These are phyloP conservation scores for Pistacia integerrima DNA, from an alignment of 345 rosid genomes.

Conservation along the genomic window DNA sequence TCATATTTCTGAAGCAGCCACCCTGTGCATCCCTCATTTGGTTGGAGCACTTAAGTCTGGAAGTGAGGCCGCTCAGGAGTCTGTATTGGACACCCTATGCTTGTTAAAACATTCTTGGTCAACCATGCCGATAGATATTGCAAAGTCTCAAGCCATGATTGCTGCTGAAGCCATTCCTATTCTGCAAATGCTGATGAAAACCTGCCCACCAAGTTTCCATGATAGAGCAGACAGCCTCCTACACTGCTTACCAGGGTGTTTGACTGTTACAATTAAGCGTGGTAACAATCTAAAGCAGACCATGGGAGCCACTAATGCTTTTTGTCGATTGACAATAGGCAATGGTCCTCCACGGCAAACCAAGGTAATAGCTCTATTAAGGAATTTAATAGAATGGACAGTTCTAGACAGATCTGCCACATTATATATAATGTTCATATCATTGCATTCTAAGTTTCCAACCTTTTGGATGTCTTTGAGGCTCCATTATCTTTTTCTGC, in stretches of 20 bases:
- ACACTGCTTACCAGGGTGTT: constrained; percentile 91
- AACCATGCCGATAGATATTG: constrained; percentile 71
- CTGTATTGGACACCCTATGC: constrained; percentile 76
- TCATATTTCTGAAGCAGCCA: constrained; percentile 86
- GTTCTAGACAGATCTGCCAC: too few species aligned
- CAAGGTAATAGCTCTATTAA: constrained; percentile 49
- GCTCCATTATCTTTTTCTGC: neutral
- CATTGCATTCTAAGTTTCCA: too few species aligned
- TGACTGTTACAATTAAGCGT: constrained; percentile 75
- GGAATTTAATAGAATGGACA: too few species aligned
- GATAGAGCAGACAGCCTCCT: constrained; percentile 81
- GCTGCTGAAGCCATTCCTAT: constrained; percentile 87
- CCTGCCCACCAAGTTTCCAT: constrained; percentile 81
- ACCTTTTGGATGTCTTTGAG: neutral
- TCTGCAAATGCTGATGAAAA: constrained; percentile 79
- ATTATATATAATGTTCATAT: too few species aligned
- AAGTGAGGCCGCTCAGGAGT: constrained; percentile 70
- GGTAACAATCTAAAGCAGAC: constrained; percentile 86
- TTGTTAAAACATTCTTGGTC: constrained; percentile 82
- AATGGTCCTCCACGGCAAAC: constrained; percentile 86
- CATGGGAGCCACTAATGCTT: constrained; percentile 78
- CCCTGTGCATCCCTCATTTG: constrained; percentile 83
- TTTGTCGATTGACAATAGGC: constrained; percentile 81
- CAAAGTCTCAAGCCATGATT: constrained; percentile 78
- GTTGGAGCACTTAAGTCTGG: constrained; percentile 79